Percentiles rank a stretch among this genome's conserved stretches.
Evolutionary conservation across 129 eudicot species (phyloP).

Genomic region (Ambrosia artemisiifolia): DNA sequence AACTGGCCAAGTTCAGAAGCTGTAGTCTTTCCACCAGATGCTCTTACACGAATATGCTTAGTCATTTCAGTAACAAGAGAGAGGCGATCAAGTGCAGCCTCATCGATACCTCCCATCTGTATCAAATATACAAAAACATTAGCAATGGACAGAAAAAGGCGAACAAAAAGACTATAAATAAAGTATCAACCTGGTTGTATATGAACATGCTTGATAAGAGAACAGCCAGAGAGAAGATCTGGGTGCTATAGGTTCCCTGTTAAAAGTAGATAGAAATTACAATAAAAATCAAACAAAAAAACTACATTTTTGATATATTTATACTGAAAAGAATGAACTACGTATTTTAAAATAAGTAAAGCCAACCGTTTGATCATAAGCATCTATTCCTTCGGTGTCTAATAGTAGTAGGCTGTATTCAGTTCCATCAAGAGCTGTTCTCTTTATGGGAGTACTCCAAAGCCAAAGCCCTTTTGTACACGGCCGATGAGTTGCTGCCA

Average conservation of each 20-base stretch:
- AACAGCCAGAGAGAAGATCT: conserved; percentile 92
- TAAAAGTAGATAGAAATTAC: conserved; percentile 11
- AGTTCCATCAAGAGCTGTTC: conserved; percentile 95
- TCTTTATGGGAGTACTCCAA: conserved; percentile 91
- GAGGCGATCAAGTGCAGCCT: conserved; percentile 98
- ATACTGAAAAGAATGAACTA: conserved; percentile 9
- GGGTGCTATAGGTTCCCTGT: conserved; percentile 98
- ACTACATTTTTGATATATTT: neutral
- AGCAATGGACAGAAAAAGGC: neutral
- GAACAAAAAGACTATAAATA: neutral
- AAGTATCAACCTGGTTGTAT: conserved; percentile 73
- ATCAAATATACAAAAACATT: conserved; percentile 7
- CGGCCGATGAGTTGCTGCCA: conserved; percentile 95
- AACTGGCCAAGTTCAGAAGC: conserved; percentile 98
- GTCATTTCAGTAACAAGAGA: conserved; percentile 99
- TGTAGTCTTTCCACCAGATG: conserved; percentile 82
- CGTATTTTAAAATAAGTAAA: conserved; percentile 13
- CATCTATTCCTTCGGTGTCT: conserved; percentile 99
- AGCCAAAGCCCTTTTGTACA: conserved; percentile 99
- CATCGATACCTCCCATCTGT: conserved; percentile 99
- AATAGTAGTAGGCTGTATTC: conserved; percentile 84
- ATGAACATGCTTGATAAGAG: conserved; percentile 98
- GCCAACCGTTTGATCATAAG: conserved; percentile 97
- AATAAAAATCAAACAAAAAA: neutral
- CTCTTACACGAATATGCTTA: conserved; percentile 93